Evolutionary conservation across 2,329 filamentous ascomycete species (phyloP), one percentile per base, ranked within the genome.

Genomic region (Hymenoscyphus repandus): DNA sequence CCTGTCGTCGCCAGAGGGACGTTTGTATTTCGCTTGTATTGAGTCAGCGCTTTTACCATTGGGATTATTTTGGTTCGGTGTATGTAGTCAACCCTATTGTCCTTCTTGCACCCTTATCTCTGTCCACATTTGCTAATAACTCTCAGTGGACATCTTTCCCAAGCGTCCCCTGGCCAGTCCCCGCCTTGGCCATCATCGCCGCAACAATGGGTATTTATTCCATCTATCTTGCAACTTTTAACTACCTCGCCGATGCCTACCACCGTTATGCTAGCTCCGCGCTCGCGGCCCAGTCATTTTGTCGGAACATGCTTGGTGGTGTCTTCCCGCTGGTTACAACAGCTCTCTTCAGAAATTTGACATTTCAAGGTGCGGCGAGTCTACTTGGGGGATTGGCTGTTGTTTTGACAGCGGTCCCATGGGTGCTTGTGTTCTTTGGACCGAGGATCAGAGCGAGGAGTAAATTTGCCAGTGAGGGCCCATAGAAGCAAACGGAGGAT

Each of bases 191-290:
- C 0, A 75, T 96, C 32, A 80, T 76, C 0, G 79, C 90, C 52
- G 84, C 89, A 0, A 92, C 87, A 0, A 87, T 92, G 74, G 86
- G 91, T 27, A 95, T 96, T 57, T 92, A 89, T 67, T 85, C 82
- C 37, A 82, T 96, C 33, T 95, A 95, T 64, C 77, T 96, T 1
- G 85, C 90, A 2, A 88, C 90, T 0, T 96, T 96, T 72, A 96
- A 96, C 66, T 96, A 95, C 61, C 76, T 96, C 1, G 90, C 90
- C 17, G 91, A 96, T 64, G 85, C 85, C 1, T 96, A 96, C 67
- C 86, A 90, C 64, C 75, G 79, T 2, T 96, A 92, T 62, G 89
- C 91, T 0, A 90, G 85, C 36, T 93, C 88, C 1, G 90, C 91
- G 0, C 72, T 96, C 5, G 91, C 91, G 0, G 89, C 90, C 1